These are phyloP conservation scores for Chrysophaeum taylorii DNA, from an alignment of 352 stramenopile species.

Conservation along the genomic window DNA sequence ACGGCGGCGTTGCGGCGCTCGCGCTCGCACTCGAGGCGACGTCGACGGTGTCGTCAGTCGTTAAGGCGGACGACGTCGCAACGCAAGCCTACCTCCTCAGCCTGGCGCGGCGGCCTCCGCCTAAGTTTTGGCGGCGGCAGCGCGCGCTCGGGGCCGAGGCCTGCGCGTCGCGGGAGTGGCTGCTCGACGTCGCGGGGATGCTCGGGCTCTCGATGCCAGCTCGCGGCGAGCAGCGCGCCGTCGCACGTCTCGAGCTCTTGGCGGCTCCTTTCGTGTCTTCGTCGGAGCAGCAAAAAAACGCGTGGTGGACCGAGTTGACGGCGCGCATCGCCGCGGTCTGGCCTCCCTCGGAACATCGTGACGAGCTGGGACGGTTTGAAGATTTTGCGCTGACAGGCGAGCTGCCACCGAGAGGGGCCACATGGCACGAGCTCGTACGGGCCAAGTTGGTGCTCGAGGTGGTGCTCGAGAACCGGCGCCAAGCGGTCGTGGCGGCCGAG, in stretches of 20 bases:
- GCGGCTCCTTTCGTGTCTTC: neutral
- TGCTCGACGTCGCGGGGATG: neutral
- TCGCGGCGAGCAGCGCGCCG: neutral
- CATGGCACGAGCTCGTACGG: no score
- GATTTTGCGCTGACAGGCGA: no score
- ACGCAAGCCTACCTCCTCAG: neutral
- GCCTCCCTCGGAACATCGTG: no score
- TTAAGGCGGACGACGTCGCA: neutral
- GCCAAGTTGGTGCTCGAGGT: no score
- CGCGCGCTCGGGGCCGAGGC: neutral
- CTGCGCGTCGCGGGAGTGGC: neutral
- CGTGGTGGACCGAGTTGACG: no score
- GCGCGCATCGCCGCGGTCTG: no score
- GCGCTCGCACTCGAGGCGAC: neutral
- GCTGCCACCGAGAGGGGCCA: no score
- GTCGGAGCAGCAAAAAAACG: no score
- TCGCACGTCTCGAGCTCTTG: neutral
- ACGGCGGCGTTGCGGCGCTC: neutral
- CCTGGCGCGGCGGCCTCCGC: neutral
- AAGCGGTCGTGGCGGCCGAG: no score
- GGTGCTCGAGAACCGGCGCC: no score
- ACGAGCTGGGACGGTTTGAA: neutral
- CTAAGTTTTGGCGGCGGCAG: neutral
- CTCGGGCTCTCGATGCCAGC: neutral
- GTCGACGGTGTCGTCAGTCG: neutral